Evolutionary conservation across 2,329 filamentous ascomycete genomes (phyloP).

Genomic region (Penicillium oxalicum): DNA sequence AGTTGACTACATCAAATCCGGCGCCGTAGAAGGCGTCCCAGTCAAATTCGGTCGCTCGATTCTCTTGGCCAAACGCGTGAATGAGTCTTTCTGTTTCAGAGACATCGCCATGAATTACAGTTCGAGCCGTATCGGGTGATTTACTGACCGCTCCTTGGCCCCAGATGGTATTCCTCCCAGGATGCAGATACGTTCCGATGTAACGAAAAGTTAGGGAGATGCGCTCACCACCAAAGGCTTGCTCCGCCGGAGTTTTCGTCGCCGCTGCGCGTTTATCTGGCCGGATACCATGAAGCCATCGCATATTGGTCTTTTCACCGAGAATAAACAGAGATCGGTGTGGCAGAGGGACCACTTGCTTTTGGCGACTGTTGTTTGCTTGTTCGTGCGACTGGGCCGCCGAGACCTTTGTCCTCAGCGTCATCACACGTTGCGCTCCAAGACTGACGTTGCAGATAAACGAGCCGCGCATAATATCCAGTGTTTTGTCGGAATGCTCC

Average conservation of each 20-base stretch:
- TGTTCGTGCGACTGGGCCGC: slow-evolving; percentile 26
- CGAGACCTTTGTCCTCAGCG: slow-evolving; percentile 64
- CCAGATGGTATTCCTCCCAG: slow-evolving; percentile 67
- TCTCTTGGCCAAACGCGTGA: slow-evolving; percentile 76
- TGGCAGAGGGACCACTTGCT: slow-evolving; percentile 66
- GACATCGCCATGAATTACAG: slow-evolving; percentile 64
- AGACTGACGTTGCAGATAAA: slow-evolving; percentile 90
- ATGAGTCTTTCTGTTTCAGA: slow-evolving; percentile 61
- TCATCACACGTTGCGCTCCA: slow-evolving; percentile 87
- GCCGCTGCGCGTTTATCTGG: slow-evolving; percentile 68
- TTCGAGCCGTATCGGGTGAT: slow-evolving; percentile 51
- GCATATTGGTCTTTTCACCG: slow-evolving; percentile 71
- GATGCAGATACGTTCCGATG: slow-evolving; percentile 77
- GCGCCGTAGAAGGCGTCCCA: slow-evolving; percentile 70
- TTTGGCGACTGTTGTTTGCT: slow-evolving; percentile 44
- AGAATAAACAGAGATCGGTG: slow-evolving; percentile 87
- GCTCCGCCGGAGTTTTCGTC: slow-evolving; percentile 65
- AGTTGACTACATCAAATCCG: slow-evolving; percentile 71
- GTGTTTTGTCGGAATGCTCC: slow-evolving; percentile 93
- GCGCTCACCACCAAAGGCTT: slow-evolving; percentile 66
- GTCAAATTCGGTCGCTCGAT: slow-evolving; percentile 62
- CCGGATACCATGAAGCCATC: slow-evolving; percentile 88
- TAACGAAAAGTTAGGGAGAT: slow-evolving; percentile 88
- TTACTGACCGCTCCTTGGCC: slow-evolving; percentile 81
- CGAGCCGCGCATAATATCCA: slow-evolving; percentile 76